Evolutionary conservation across 2,329 filamentous ascomycete species (phyloP).

Genomic region (Aspergillus brasiliensis): DNA sequence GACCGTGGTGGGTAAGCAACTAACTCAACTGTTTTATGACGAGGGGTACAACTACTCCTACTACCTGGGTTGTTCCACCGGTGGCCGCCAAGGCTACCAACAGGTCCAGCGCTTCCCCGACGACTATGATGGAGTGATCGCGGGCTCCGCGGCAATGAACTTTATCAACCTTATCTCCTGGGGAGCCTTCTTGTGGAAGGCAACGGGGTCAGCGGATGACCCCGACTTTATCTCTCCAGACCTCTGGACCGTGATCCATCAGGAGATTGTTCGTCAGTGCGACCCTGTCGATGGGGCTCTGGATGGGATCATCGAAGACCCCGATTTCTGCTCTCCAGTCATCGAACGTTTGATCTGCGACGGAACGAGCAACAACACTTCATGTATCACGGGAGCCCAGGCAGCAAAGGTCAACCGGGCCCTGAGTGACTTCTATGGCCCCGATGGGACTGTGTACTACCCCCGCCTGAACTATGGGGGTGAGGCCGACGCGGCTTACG

Average conservation of each 20-base stretch:
- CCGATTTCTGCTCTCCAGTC: constrained; percentile 36
- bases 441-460: constrained; percentile 34
- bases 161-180: constrained; percentile 54
- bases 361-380: constrained; percentile 25
- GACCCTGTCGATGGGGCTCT: constrained; percentile 34
- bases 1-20: constrained; percentile 50
- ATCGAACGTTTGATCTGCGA: constrained; percentile 37
- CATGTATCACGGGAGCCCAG: constrained; percentile 50
- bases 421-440: constrained; percentile 9
- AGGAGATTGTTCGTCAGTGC: constrained; percentile 41
- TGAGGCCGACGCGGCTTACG: constrained; percentile 6
- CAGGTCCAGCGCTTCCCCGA: constrained; percentile 56
- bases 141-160: constrained; percentile 47
- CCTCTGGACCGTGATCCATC: constrained; percentile 41
- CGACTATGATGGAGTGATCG: constrained; percentile 61
- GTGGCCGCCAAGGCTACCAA: constrained; percentile 61
- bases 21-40: constrained; percentile 54
- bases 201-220: constrained; percentile 49
- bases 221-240: constrained; percentile 52
- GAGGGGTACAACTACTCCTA: constrained; percentile 44
- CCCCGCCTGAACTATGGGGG: constrained; percentile 15
- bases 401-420: constrained; percentile 35
- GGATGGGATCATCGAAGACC: constrained; percentile 43
- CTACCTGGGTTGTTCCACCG: constrained; percentile 59
- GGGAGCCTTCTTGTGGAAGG: constrained; percentile 46